Evolutionary conservation across 495 filamentous ascomycete species (phyloP).

Genomic region (Daldinia childiae): DNA sequence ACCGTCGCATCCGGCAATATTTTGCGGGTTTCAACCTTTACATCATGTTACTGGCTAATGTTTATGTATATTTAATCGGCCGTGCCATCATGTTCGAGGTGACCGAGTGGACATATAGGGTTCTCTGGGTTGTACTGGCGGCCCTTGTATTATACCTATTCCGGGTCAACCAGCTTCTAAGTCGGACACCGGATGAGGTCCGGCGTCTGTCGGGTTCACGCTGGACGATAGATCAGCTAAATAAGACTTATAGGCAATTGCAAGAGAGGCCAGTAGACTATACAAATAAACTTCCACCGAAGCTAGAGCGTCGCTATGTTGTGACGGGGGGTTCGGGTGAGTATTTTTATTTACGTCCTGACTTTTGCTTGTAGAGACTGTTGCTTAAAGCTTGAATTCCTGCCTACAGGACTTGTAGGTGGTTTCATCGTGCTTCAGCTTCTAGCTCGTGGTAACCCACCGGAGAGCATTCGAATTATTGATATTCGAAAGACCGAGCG

Average conservation of each 20-base stretch:
- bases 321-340: conserved; percentile 67
- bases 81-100: conserved; percentile 1
- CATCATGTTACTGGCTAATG: neutral
- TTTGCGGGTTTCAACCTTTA: neutral
- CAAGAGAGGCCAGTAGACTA: conserved; percentile 57
- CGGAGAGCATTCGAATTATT: conserved; percentile 53
- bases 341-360: conserved; percentile 34
- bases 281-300: conserved; percentile 59
- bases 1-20: neutral
- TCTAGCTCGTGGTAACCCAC: conserved; percentile 53
- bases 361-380: neutral
- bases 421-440: conserved; percentile 58
- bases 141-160: conserved; percentile 55
- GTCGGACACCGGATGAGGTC: conserved; percentile 57
- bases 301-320: conserved; percentile 64
- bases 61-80: neutral
- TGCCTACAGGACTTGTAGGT: conserved; percentile 51
- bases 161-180: conserved; percentile 61
- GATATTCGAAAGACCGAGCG: conserved; percentile 52
- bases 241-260: conserved; percentile 55
- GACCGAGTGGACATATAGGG: conserved; percentile 6
- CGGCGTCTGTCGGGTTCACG: conserved; percentile 53
- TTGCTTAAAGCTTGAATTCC: conserved; percentile 22
- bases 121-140: conserved; percentile 22
- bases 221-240: conserved; percentile 61